phyloP scores from a whole-genome alignment of 805 yeast genomes.

The Ogataea populi-albae region DNA sequence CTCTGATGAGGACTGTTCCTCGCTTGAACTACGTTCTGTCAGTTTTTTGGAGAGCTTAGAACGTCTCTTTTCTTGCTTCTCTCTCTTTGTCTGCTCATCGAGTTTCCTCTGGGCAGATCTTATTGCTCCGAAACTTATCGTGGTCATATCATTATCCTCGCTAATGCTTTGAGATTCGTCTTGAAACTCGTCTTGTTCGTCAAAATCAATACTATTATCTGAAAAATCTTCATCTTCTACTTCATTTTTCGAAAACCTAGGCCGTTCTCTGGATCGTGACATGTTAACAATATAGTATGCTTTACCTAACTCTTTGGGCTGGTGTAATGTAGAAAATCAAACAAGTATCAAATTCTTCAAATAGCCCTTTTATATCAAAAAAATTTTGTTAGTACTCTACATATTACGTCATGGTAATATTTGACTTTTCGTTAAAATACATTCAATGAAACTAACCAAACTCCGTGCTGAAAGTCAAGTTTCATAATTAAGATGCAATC shows the following conservation, averaged over 20 bases:
- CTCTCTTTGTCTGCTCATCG: conserved; percentile 24
- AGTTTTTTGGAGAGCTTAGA: conserved; percentile 8
- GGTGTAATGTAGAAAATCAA: too few species aligned
- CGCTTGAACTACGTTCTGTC: conserved; percentile 13
- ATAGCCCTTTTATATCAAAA: too few species aligned
- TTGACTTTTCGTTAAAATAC: too few species aligned
- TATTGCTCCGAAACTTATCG: conserved; percentile 64
- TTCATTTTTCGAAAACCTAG: conserved; percentile 19
- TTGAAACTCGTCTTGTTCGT: conserved; percentile 7
- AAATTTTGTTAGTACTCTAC: too few species aligned
- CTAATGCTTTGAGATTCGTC: conserved; percentile 3
- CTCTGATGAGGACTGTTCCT: conserved; percentile 16
- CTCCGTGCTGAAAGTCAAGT: too few species aligned
- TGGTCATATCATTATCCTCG: conserved; percentile 40
- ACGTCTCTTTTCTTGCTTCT: too few species aligned
- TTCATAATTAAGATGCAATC: too few species aligned
- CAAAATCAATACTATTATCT: conserved; percentile 4
- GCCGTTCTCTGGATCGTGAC: conserved; percentile 18
- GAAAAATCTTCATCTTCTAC: background rate
- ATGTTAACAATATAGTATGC: background rate
- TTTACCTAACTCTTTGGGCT: too few species aligned
- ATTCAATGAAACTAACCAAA: too few species aligned
- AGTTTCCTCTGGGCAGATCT: conserved; percentile 56
- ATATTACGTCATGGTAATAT: too few species aligned
- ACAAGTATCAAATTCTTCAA: too few species aligned